phyloP scores from a whole-genome alignment of 352 stramenopile species.

The Sclerospora graminicola region DNA sequence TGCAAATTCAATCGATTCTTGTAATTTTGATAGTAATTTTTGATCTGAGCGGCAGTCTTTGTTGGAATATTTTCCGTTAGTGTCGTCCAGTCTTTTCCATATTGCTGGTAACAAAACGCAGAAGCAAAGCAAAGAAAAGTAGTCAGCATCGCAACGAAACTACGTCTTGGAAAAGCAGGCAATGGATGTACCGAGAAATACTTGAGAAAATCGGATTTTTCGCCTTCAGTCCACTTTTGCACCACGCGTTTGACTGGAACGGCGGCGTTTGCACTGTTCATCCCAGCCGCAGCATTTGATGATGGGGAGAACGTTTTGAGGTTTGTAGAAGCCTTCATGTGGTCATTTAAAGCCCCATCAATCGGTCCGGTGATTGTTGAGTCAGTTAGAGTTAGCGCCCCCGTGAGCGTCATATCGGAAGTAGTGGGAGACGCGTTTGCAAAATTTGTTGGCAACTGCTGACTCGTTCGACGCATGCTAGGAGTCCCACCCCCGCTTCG shows the following conservation, averaged over 20 bases:
- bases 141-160: no score
- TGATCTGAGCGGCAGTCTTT: slow-evolving; percentile 86
- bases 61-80: slow-evolving; percentile 82
- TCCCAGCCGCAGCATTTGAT: slow-evolving; percentile 10
- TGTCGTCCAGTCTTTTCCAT: slow-evolving; percentile 83
- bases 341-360: slow-evolving; percentile 9
- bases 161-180: background rate
- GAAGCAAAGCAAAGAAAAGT: no score
- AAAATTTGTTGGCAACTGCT: slow-evolving; percentile 6
- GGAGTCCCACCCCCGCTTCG: slow-evolving; percentile 23
- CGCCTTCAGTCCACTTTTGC: slow-evolving; percentile 85
- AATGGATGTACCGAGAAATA: slow-evolving; percentile 64
- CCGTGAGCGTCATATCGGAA: background rate
- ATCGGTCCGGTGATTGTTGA: no score
- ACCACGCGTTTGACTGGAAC: slow-evolving; percentile 64
- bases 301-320: slow-evolving; percentile 9
- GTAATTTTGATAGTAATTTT: slow-evolving; percentile 92
- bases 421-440: slow-evolving; percentile 9
- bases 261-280: slow-evolving; percentile 6
- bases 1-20: slow-evolving; percentile 86
- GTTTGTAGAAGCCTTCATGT: slow-evolving; percentile 8
- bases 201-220: slow-evolving; percentile 84
- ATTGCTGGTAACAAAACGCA: slow-evolving; percentile 32
- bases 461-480: slow-evolving; percentile 21
- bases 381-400: no score